Conservation (phyloP, 495 filamentous ascomycete species). For the Penicillium daleae region DNA sequence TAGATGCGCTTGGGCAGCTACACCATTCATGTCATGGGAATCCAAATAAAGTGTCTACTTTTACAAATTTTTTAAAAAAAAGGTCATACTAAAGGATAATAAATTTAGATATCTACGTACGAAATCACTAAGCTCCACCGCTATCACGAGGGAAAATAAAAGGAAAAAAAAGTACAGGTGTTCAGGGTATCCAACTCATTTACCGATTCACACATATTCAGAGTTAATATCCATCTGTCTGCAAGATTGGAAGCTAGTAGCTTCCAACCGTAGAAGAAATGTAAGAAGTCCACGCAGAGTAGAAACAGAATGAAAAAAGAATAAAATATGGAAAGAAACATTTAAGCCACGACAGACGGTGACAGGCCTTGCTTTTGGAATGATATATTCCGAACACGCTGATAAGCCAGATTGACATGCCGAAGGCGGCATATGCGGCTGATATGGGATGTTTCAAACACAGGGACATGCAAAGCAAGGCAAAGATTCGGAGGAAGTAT, state of each 20-base stretch:
- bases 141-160: neutral
- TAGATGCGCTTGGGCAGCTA: neutral
- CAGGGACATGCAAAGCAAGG: neutral
- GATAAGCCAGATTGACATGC: neutral
- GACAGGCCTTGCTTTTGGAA: neutral
- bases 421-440: neutral
- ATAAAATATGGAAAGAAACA: conserved; percentile 1
- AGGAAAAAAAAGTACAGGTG: conserved; percentile 8
- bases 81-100: conserved; percentile 1
- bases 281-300: conserved; percentile 6
- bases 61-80: neutral
- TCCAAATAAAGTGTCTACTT: neutral
- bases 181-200: conserved; percentile 26
- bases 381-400: neutral
- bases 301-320: neutral
- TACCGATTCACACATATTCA: conserved; percentile 16
- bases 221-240: conserved; percentile 14
- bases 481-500: neutral
- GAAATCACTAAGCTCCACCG: conserved; percentile 9
- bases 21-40: neutral
- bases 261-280: neutral
- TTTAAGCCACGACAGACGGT: neutral
- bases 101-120: conserved; percentile 17
- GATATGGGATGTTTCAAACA: neutral
- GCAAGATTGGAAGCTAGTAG: conserved; percentile 10